Percentiles rank a stretch among this genome's conserved stretches.
These are phyloP conservation scores for Arthrobotrys entomopaga DNA, from an alignment of 2,329 filamentous ascomycete species.

Conservation along the genomic window DNA sequence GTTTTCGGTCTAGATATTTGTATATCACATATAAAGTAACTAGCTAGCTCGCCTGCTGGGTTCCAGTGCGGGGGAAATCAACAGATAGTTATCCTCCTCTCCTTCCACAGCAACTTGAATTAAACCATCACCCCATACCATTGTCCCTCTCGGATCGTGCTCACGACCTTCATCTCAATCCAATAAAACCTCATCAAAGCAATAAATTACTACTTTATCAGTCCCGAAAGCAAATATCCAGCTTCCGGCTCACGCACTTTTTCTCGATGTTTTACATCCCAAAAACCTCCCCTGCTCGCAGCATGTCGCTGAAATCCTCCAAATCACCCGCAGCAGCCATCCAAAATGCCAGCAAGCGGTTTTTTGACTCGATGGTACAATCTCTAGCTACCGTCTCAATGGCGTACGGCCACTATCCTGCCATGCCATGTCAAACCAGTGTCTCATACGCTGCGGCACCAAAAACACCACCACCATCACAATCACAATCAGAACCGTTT, in stretches of 20 bases:
- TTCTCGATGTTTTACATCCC: constrained; percentile 40
- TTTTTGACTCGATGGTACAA: constrained; percentile 44
- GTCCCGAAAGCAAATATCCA: background rate
- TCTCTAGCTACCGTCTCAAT: constrained; percentile 49
- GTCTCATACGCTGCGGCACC: background rate
- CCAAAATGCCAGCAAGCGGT: constrained; percentile 43
- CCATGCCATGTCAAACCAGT: constrained; percentile 19
- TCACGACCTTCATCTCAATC: background rate
- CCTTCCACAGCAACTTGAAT: background rate
- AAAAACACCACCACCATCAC: background rate
- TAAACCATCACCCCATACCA: background rate
- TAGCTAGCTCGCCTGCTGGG: background rate
- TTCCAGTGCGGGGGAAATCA: constrained; percentile 40
- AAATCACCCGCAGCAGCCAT: constrained; percentile 28
- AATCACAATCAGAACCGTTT: too few species aligned
- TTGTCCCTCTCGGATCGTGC: background rate
- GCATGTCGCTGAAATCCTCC: constrained; percentile 20
- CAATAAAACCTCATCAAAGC: background rate
- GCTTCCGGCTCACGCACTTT: constrained; percentile 15
- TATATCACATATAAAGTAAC: constrained; percentile 3
- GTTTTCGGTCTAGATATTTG: constrained; percentile 22
- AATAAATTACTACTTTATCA: constrained; percentile 1
- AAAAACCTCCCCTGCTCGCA: constrained; percentile 26
- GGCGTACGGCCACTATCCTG: constrained; percentile 49
- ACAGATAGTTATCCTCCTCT: constrained; percentile 2